Evolutionary conservation across 768 basidiomycete species (phyloP).

Genomic region (Hydnum rufescens): DNA sequence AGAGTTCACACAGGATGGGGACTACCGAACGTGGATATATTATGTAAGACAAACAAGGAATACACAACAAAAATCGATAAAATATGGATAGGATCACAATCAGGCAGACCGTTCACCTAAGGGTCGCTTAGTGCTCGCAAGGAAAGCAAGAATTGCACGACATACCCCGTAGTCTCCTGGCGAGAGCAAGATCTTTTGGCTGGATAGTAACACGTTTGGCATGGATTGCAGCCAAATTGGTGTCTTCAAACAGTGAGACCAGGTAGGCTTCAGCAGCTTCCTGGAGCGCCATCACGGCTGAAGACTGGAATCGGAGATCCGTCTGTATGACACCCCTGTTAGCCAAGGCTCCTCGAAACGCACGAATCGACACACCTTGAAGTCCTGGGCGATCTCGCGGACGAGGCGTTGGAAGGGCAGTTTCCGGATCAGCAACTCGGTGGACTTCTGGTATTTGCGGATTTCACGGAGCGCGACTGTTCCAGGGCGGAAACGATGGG

Average conservation of each 20-base stretch:
- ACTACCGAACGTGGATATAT: too few species aligned
- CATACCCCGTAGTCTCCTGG: constrained; percentile 72
- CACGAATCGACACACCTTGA: constrained; percentile 41
- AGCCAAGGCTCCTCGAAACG: not conserved
- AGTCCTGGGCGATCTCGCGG: constrained; percentile 87
- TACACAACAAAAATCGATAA: too few species aligned
- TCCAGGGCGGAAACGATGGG: constrained; percentile 69
- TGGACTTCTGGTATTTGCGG: constrained; percentile 94
- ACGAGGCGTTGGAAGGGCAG: constrained; percentile 98
- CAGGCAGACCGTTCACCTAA: too few species aligned
- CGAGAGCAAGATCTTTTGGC: constrained; percentile 79
- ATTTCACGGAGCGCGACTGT: constrained; percentile 99
- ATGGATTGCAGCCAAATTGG: constrained; percentile 80
- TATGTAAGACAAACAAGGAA: too few species aligned
- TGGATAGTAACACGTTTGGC: constrained; percentile 75
- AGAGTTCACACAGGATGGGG: too few species aligned
- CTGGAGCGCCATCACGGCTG: constrained; percentile 83
- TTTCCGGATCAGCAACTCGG: constrained; percentile 97
- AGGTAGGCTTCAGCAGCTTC: constrained; percentile 82
- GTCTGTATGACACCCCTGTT: constrained; percentile 27
- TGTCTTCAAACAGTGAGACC: constrained; percentile 72
- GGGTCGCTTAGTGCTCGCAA: too few species aligned
- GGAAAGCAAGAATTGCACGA: too few species aligned
- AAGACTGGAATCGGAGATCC: constrained; percentile 88
- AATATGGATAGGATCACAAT: too few species aligned